Percentiles rank a stretch among this genome's conserved stretches.
phyloP scores from a whole-genome alignment of 176 grass and related monocot species.

The Carex parvula region DNA sequence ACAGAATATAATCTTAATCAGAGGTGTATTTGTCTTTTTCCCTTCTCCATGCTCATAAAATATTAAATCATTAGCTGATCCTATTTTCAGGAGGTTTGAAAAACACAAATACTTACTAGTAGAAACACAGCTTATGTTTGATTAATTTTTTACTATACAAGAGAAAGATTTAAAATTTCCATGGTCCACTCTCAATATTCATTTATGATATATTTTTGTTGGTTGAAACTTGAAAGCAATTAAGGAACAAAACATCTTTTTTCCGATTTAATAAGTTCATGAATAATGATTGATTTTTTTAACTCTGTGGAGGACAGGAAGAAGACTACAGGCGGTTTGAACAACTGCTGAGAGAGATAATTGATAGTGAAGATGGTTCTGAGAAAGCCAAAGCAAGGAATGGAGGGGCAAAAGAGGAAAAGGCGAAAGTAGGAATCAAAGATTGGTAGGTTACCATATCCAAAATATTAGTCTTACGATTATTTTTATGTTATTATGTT shows the following conservation, averaged over 20 bases:
- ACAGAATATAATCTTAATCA: not conserved
- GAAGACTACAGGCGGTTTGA: conserved; percentile 67
- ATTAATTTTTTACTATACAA: not conserved
- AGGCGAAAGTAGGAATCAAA: conserved; percentile 37
- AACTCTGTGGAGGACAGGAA: conserved; percentile 35
- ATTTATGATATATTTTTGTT: not conserved
- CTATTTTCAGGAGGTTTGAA: not conserved
- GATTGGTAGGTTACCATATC: conserved; percentile 53
- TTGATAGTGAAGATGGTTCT: conserved; percentile 20
- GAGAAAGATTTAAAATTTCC: not conserved
- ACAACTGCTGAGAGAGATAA: conserved; percentile 50
- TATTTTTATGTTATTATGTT: not conserved
- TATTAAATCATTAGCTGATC: not conserved
- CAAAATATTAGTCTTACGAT: not conserved
- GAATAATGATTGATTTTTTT: not conserved
- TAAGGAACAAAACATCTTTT: not conserved
- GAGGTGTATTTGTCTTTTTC: not conserved
- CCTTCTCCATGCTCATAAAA: not conserved
- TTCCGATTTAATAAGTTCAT: not conserved
- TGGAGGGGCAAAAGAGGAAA: conserved; percentile 36
- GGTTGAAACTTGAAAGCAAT: not conserved
- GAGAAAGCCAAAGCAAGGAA: conserved; percentile 4
- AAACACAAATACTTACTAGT: not conserved
- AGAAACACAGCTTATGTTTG: not conserved
- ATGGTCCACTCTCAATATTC: not conserved